phyloP scores from a whole-genome alignment of 2,329 filamentous ascomycete genomes.

The Colletotrichum sp. region DNA sequence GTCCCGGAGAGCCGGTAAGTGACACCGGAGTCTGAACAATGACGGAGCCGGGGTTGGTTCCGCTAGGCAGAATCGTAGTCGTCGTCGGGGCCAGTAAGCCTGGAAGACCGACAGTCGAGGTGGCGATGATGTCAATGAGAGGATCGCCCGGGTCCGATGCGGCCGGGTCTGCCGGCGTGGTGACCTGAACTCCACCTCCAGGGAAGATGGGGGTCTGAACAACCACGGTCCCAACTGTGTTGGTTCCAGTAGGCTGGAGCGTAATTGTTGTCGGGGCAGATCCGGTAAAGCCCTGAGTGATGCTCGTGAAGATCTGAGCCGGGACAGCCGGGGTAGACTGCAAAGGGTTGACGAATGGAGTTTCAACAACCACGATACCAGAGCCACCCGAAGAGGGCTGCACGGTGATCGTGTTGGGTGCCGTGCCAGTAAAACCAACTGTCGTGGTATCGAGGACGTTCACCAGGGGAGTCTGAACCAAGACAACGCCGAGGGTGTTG shows the following conservation, averaged over 20 bases:
- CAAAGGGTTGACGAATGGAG: not conserved
- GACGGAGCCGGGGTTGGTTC: not conserved
- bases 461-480: slow-evolving; percentile 6
- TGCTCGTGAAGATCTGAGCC: slow-evolving; percentile 1
- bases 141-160: not conserved
- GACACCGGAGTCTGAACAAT: slow-evolving; percentile 3
- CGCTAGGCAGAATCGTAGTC: not conserved
- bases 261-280: not conserved
- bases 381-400: slow-evolving; percentile 5
- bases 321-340: not conserved
- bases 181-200: not conserved
- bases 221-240: slow-evolving; percentile 4
- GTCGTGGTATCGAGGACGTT: slow-evolving; percentile 3
- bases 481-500: not conserved
- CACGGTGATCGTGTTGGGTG: slow-evolving; percentile 2
- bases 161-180: not conserved
- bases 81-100: not conserved
- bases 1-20: not conserved
- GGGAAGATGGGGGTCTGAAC: slow-evolving; percentile 14
- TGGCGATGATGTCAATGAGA: not conserved
- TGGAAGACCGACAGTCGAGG: not conserved
- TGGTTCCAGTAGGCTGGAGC: not conserved
- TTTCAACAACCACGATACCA: slow-evolving; percentile 16
- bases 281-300: slow-evolving; percentile 4
- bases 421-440: slow-evolving; percentile 1